A percentile compares a stretch with the other conserved stretches of the same genome.
These are phyloP conservation scores for Boletellus emodensis DNA, from an alignment of 768 basidiomycete species.

Conservation along the genomic window DNA sequence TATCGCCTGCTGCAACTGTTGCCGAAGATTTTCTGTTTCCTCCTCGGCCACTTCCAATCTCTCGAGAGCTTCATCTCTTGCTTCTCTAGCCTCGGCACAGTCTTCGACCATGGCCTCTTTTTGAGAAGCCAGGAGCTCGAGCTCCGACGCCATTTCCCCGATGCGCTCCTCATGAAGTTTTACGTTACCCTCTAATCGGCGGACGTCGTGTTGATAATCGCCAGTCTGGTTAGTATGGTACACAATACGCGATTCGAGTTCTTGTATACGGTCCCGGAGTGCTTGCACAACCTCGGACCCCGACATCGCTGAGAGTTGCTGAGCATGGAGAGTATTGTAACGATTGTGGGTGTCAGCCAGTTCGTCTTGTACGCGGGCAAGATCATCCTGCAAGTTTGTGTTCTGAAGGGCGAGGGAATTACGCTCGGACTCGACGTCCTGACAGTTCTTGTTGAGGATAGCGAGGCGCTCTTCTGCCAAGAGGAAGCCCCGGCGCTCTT, in stretches of 20 bases:
- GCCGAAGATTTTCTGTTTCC: constrained; percentile 45
- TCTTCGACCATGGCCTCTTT: constrained; percentile 83
- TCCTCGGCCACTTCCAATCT: constrained; percentile 61
- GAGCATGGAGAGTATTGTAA: constrained; percentile 58
- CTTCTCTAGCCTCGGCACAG: constrained; percentile 71
- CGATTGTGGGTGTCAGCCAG: constrained; percentile 55
- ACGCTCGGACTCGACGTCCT: constrained; percentile 61
- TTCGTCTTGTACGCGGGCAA: constrained; percentile 49
- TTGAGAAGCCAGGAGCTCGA: constrained; percentile 62
- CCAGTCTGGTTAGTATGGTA: constrained; percentile 72
- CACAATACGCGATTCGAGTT: constrained; percentile 61
- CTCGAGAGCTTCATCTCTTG: constrained; percentile 59
- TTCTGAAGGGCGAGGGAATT: constrained; percentile 63
- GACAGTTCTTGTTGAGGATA: constrained; percentile 44
- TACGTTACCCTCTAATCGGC: constrained; percentile 70
- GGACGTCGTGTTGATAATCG: constrained; percentile 75
- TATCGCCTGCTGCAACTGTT: not conserved
- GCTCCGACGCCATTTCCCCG: constrained; percentile 62
- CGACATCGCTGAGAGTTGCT: constrained; percentile 64
- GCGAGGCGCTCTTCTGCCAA: constrained; percentile 38
- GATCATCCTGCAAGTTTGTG: constrained; percentile 58
- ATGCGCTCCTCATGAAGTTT: constrained; percentile 72
- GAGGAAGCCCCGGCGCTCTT: constrained; percentile 29
- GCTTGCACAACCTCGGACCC: constrained; percentile 50
- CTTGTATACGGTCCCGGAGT: constrained; percentile 61